Base-by-base conservation (phyloP, 2,329 filamentous ascomycete genomes). In the Mariannaea sp. region DNA sequence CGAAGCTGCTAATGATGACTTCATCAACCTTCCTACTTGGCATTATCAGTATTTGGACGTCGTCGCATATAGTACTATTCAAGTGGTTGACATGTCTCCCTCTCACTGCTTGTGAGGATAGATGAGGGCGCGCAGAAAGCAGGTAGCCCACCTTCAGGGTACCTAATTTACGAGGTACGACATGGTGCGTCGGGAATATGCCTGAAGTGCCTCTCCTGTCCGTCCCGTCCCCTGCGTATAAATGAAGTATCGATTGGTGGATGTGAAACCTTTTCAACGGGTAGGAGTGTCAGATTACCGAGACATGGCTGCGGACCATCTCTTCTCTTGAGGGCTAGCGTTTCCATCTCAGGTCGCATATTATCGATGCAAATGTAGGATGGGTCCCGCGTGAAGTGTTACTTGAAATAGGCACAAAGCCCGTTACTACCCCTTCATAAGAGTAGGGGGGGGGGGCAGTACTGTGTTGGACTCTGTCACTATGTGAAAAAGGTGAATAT, bases 261-360 rank as follows among this genome's bases (percentile, higher is more conserved):
- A 45, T 45, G 45, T 49, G 51, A 54, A 54, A 54, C 51, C 51
- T 54, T 45, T n/a, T n/a, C 40, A 49, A 49, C 51, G 45, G 51
- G 32, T 36, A 19, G n/a, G 33, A 39, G 44, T 39, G 19, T 35
- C 35, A 39, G 26, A 26, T 40, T 38, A 17, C 39, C n/a, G 46
- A 43, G 38, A 49, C 44, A 48, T 20, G 13, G 38, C 43, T 17
- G 33, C 14, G n/a, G 26, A 13, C 30, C 35, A 7, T 14, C 10
- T 24, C 10, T 24, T 16, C 4, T 7, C 22, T 33, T 5, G 5
- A 24, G 22, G 8, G 5, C 8, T 24, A 5, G 8, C 5, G 5
- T 24, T 24, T 24, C 8, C 22, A 4, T 22, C 26, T 41, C 29
- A 35, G 26, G 14, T 42, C 29, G 20, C 22, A n/a, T n/a, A n/a